Percentiles rank a stretch among this genome's conserved stretches.
These are phyloP conservation scores for Onygenales sp. DNA, from an alignment of 2,329 filamentous ascomycete species.

Conservation along the genomic window DNA sequence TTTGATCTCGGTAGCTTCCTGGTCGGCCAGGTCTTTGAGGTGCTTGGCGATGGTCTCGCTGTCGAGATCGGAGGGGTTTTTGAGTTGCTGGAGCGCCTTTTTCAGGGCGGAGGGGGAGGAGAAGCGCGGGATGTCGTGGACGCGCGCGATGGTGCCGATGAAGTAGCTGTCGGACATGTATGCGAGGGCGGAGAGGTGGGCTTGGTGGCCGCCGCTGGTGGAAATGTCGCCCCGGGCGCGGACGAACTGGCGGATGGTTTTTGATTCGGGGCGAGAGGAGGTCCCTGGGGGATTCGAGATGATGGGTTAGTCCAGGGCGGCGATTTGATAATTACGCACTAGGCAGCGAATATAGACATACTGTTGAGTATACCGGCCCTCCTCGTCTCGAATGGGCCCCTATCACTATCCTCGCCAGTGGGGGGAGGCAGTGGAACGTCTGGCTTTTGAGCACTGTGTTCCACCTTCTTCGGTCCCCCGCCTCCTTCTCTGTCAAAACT, in stretches of 20 bases:
- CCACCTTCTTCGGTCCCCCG: slow-evolving; percentile 44
- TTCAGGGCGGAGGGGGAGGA: slow-evolving; percentile 41
- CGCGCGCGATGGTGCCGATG: slow-evolving; percentile 74
- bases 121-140: slow-evolving; percentile 72
- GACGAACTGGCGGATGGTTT: slow-evolving; percentile 52
- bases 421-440: slow-evolving; percentile 37
- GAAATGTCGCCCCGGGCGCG: slow-evolving; percentile 57
- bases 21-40: slow-evolving; percentile 32
- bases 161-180: slow-evolving; percentile 94
- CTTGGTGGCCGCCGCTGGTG: slow-evolving; percentile 61
- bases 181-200: slow-evolving; percentile 77
- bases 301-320: background rate
- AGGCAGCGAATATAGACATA: slow-evolving; percentile 15
- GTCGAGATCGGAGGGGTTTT: slow-evolving; percentile 36
- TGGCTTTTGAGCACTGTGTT: slow-evolving; percentile 58
- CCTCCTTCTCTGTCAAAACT: slow-evolving; percentile 64
- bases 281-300: slow-evolving; percentile 19
- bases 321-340: background rate
- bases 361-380: slow-evolving; percentile 48
- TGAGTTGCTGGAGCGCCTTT: slow-evolving; percentile 28
- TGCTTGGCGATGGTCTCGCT: slow-evolving; percentile 29
- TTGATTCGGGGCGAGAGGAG: slow-evolving; percentile 50
- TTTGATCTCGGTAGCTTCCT: slow-evolving; percentile 31
- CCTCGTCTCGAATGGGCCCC: slow-evolving; percentile 50
- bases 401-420: slow-evolving; percentile 19